Percentiles rank a stretch among this genome's conserved stretches.
Evolutionary conservation across 2,329 filamentous ascomycete genomes (phyloP).

Genomic region (Pleurostoma richardsiae): DNA sequence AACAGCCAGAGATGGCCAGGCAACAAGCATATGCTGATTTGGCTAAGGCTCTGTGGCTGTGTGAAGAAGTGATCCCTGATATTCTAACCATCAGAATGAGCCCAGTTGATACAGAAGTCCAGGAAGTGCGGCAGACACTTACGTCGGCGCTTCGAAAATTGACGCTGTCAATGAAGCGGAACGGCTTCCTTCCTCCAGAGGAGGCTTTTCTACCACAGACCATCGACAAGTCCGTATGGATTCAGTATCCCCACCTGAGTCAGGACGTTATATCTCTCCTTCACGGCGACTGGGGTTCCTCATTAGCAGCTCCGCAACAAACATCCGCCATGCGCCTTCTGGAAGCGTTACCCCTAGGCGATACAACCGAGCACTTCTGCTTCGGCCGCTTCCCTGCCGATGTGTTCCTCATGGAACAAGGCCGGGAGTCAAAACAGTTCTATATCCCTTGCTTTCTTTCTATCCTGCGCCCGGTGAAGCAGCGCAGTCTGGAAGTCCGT

Average conservation of each 20-base stretch:
- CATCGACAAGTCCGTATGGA: conserved; percentile 77
- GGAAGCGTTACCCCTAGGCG: conserved; percentile 71
- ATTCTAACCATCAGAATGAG: conserved; percentile 36
- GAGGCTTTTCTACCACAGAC: conserved; percentile 67
- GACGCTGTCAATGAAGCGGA: conserved; percentile 77
- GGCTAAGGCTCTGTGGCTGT: conserved; percentile 83
- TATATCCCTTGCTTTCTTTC: conserved; percentile 72
- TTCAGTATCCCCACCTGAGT: conserved; percentile 69
- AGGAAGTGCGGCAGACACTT: conserved; percentile 50
- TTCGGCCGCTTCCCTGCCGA: conserved; percentile 76
- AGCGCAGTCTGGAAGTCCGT: conserved; percentile 65
- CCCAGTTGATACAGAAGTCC: conserved; percentile 38
- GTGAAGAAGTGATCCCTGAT: conserved; percentile 47
- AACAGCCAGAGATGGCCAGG: conserved; percentile 48
- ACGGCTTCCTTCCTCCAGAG: conserved; percentile 69
- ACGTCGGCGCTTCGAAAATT: conserved; percentile 66
- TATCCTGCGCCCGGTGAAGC: conserved; percentile 63
- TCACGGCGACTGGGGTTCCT: conserved; percentile 52
- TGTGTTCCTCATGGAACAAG: conserved; percentile 68
- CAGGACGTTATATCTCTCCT: conserved; percentile 68
- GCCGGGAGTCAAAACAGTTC: conserved; percentile 61
- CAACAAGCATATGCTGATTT: conserved; percentile 83
- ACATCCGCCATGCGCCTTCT: conserved; percentile 49
- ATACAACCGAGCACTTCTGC: conserved; percentile 68
- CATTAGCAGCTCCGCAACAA: conserved; percentile 41